These are phyloP conservation scores for Nicotiana attenuata DNA, from an alignment of 257 asterid species.

Conservation along the genomic window DNA sequence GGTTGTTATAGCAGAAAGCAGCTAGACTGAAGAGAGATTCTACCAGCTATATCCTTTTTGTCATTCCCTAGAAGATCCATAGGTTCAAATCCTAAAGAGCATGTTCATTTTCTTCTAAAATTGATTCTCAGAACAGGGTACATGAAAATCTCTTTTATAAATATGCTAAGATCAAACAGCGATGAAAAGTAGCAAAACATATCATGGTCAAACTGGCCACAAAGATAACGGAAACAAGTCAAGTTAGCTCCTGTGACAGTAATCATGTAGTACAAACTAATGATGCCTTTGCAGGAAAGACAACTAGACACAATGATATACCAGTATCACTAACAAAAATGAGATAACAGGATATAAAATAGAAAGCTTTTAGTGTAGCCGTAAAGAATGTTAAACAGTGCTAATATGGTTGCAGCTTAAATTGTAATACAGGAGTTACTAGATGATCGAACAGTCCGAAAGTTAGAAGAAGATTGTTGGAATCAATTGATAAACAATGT, in stretches of 20 bases:
- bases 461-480: neutral
- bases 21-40: neutral
- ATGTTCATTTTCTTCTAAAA: neutral
- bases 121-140: neutral
- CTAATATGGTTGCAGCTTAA: neutral
- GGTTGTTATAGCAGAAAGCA: neutral
- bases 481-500: neutral
- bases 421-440: neutral
- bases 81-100: neutral
- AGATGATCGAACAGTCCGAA: neutral
- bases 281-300: neutral
- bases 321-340: neutral
- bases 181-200: neutral
- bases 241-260: neutral
- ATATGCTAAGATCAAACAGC: neutral
- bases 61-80: neutral
- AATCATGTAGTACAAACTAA: neutral
- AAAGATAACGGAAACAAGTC: neutral
- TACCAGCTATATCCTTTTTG: neutral
- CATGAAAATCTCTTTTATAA: neutral
- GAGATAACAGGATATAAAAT: neutral
- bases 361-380: neutral
- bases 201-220: neutral
- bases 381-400: neutral
- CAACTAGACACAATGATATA: neutral